A percentile compares a stretch with the other conserved stretches of the same genome.
These are phyloP conservation scores for Talaromyces sp. DNA, from an alignment of 2,329 filamentous ascomycete species.

Conservation along the genomic window DNA sequence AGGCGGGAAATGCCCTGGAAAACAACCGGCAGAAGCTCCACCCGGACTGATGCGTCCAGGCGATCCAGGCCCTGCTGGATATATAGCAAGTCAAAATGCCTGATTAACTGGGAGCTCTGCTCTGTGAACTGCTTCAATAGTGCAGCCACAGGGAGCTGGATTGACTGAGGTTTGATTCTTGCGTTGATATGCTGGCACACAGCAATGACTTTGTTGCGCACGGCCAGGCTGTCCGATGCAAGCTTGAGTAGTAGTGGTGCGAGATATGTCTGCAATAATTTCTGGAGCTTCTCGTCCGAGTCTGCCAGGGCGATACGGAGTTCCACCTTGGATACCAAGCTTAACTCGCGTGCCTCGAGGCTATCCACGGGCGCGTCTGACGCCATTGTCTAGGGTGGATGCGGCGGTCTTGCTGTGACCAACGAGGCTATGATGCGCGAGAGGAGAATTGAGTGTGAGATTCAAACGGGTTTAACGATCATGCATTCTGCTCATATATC, in stretches of 20 bases:
- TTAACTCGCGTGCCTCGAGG: slow-evolving; percentile 61
- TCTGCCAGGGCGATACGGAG: slow-evolving; percentile 77
- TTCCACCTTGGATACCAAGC: slow-evolving; percentile 78
- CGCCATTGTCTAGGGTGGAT: slow-evolving; percentile 22
- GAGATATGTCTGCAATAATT: slow-evolving; percentile 71
- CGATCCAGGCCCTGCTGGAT: slow-evolving; percentile 75
- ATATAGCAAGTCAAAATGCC: slow-evolving; percentile 83
- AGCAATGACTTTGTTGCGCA: slow-evolving; percentile 71
- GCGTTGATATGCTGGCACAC: slow-evolving; percentile 69
- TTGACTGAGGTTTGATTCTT: slow-evolving; percentile 53
- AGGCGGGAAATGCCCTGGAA: slow-evolving; percentile 61
- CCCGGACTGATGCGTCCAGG: slow-evolving; percentile 56
- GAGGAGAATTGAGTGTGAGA: neutral
- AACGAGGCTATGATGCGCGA: neutral
- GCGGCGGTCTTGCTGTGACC: neutral
- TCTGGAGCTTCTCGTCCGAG: slow-evolving; percentile 75
- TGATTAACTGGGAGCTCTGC: slow-evolving; percentile 65
- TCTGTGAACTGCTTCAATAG: slow-evolving; percentile 88
- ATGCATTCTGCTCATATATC: neutral
- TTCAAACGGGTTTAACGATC: neutral
- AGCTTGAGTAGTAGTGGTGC: slow-evolving; percentile 80
- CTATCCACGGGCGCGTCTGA: slow-evolving; percentile 25
- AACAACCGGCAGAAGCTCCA: slow-evolving; percentile 65
- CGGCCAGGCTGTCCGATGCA: slow-evolving; percentile 69
- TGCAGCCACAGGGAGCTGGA: slow-evolving; percentile 76